These are phyloP conservation scores for Phylloporus sp. DNA, from an alignment of 768 basidiomycete genomes.

Conservation along the genomic window DNA sequence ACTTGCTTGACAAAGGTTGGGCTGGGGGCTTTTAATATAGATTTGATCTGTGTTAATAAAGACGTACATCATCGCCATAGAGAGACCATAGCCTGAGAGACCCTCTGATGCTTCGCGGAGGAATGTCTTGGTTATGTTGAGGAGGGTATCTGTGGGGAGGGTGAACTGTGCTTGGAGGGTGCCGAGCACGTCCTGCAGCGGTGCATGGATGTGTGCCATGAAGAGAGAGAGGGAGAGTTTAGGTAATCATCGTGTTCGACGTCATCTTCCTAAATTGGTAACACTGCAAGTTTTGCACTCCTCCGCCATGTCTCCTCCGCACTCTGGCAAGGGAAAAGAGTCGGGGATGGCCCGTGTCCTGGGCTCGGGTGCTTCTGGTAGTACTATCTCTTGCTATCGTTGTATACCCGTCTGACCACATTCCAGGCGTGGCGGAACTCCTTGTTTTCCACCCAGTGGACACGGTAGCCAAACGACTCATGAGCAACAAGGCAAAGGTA, in stretches of 20 bases:
- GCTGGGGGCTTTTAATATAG: constrained; percentile 35
- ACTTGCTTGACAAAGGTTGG: constrained; percentile 96
- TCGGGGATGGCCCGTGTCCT: constrained; percentile 87
- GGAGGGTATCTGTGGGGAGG: constrained; percentile 56
- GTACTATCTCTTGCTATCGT: too few relatives aligned
- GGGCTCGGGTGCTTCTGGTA: constrained; percentile 91
- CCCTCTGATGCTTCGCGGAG: constrained; percentile 77
- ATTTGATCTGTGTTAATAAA: background rate
- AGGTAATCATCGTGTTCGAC: constrained; percentile 4
- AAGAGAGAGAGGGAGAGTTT: constrained; percentile 35
- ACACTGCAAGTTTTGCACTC: constrained; percentile 16
- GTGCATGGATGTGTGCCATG: background rate
- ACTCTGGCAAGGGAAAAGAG: constrained; percentile 57
- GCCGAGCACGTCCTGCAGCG: constrained; percentile 46
- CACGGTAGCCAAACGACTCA: constrained; percentile 96
- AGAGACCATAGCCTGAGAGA: constrained; percentile 63
- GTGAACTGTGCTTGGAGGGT: constrained; percentile 72
- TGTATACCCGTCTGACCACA: background rate
- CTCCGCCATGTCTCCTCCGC: constrained; percentile 50
- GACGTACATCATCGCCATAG: constrained; percentile 90
- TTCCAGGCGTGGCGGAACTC: constrained; percentile 86
- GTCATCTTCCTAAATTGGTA: constrained; percentile 9
- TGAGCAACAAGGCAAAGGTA: constrained; percentile 94
- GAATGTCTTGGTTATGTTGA: constrained; percentile 73
- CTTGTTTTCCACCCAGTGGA: constrained; percentile 95